These are phyloP conservation scores for Eucalyptus viminalis DNA, from an alignment of 345 rosid genomes.

Conservation along the genomic window DNA sequence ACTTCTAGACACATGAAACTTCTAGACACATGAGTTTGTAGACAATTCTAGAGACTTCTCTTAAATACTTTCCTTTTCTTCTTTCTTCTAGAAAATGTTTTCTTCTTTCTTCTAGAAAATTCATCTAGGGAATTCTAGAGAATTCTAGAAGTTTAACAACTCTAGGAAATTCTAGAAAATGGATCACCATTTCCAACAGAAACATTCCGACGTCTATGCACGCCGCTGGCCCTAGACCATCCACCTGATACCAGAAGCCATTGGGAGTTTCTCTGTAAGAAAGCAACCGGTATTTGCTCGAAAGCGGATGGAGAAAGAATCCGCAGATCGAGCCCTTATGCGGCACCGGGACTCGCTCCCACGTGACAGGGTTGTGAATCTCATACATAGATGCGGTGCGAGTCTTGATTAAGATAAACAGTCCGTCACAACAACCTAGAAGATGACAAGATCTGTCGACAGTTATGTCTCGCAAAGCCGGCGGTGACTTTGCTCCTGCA, in stretches of 20 bases:
- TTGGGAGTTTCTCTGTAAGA: background rate
- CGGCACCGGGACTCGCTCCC: background rate
- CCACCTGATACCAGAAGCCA: background rate
- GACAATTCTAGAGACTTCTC: no score
- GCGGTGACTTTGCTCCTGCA: background rate
- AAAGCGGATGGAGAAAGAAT: background rate
- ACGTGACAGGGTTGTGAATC: background rate
- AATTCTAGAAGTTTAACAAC: no score
- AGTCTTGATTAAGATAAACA: background rate
- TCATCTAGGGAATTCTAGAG: no score
- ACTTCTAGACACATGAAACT: no score
- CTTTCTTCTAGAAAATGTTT: no score
- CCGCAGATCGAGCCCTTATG: background rate
- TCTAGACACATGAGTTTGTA: no score
- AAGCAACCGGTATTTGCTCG: background rate
- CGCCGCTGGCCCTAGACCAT: background rate
- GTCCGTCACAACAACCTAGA: background rate
- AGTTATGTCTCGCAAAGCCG: background rate
- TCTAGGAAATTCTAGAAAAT: no score
- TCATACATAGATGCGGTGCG: background rate
- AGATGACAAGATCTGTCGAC: background rate
- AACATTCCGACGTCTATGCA: background rate
- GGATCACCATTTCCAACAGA: no score
- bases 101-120: no score
- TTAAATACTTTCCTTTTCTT: no score